A percentile compares a stretch with the other conserved stretches of the same genome.
Evolutionary conservation across 805 yeast genomes (phyloP).

Genomic region (Candida stauntonica): DNA sequence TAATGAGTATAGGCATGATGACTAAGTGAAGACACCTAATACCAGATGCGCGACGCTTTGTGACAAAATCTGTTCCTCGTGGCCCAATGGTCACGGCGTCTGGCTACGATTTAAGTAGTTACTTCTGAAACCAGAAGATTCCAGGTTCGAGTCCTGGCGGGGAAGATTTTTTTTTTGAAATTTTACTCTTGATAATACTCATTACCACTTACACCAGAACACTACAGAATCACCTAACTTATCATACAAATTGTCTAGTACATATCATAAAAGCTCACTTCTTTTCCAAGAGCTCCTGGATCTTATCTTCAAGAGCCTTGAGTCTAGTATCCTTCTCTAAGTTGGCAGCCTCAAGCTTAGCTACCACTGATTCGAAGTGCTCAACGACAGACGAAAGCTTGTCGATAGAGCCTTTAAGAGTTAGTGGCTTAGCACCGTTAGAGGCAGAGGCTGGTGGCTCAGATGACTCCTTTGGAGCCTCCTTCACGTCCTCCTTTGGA

Average conservation of each 20-base stretch:
- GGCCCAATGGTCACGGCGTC: slow-evolving; percentile 77
- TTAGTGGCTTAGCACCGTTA: slow-evolving; percentile 40
- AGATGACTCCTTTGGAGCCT: slow-evolving; percentile 13
- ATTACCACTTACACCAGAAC: no score
- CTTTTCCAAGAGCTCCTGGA: slow-evolving; percentile 49
- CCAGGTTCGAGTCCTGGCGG: slow-evolving; percentile 35
- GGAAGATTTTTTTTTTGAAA: slow-evolving; percentile 21
- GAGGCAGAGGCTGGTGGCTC: slow-evolving; percentile 15
- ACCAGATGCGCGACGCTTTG: no score
- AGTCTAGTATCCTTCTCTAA: slow-evolving; percentile 64
- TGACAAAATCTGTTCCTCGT: slow-evolving; percentile 50
- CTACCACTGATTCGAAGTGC: slow-evolving; percentile 52
- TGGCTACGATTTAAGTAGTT: slow-evolving; percentile 54
- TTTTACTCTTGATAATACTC: no score
- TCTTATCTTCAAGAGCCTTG: slow-evolving; percentile 52
- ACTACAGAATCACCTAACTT: no score
- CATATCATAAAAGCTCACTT: no score
- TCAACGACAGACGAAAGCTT: slow-evolving; percentile 55
- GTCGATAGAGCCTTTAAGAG: slow-evolving; percentile 69
- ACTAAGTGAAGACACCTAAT: no score
- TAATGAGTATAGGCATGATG: no score
- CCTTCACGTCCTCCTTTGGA: slow-evolving; percentile 15
- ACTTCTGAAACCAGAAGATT: slow-evolving; percentile 35
- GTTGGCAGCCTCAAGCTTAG: slow-evolving; percentile 46
- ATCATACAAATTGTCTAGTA: no score